Evolutionary conservation across 2,329 filamentous ascomycete genomes (phyloP).

Genomic region (Aspergillus neotritici): DNA sequence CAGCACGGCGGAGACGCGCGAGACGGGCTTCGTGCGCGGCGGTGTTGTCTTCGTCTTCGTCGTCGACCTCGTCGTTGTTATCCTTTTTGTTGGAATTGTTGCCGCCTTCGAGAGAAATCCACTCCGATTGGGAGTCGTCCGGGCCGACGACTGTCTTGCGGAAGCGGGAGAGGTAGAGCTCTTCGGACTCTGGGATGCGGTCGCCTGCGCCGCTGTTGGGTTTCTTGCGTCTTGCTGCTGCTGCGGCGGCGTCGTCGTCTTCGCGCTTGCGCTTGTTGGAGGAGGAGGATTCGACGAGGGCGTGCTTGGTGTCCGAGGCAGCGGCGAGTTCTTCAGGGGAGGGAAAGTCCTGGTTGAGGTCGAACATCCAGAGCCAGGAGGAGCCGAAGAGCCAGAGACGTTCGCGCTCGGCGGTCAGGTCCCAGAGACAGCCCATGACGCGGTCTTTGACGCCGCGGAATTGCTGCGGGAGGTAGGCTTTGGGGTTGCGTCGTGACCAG

Average conservation of each 20-base stretch:
- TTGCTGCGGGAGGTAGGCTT: constrained; percentile 65
- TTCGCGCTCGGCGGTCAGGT: constrained; percentile 51
- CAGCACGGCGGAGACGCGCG: constrained; percentile 9
- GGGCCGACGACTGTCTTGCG: constrained; percentile 40
- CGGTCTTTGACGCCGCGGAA: constrained; percentile 72
- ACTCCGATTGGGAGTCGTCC: constrained; percentile 32
- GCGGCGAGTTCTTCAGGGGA: constrained; percentile 28
- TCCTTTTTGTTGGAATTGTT: not conserved
- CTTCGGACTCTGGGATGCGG: constrained; percentile 41
- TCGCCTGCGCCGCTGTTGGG: constrained; percentile 54
- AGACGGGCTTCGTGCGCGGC: not conserved
- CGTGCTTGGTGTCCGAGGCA: constrained; percentile 16
- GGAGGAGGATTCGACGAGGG: constrained; percentile 10
- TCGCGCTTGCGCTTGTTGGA: constrained; percentile 41
- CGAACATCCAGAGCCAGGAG: constrained; percentile 87
- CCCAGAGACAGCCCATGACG: constrained; percentile 81
- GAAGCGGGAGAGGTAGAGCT: constrained; percentile 44
- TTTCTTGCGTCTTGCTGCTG: constrained; percentile 32
- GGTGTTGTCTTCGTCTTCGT: not conserved
- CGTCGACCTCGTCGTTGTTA: constrained; percentile 1
- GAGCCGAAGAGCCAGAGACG: constrained; percentile 84
- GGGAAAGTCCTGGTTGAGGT: constrained; percentile 65
- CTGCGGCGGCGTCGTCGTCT: constrained; percentile 30
- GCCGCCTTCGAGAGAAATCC: constrained; percentile 28
- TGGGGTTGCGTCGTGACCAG: constrained; percentile 80